Evolutionary conservation across 2,329 filamentous ascomycete species (phyloP).

Genomic region (Fusarium sp.): DNA sequence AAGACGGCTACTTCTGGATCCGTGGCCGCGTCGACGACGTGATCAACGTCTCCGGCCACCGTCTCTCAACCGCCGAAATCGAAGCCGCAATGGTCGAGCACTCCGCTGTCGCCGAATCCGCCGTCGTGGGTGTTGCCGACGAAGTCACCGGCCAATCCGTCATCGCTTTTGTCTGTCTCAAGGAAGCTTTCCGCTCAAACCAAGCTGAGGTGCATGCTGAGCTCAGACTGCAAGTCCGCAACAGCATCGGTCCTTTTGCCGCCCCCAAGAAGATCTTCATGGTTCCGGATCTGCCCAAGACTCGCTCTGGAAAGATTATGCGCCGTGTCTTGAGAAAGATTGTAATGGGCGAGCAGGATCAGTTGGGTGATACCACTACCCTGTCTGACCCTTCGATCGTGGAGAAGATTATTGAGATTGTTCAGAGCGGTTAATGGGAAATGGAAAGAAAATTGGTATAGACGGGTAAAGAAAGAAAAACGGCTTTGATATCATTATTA

Average conservation of each 20-base stretch:
- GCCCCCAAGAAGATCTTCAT: slow-evolving; percentile 89
- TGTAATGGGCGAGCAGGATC: slow-evolving; percentile 90
- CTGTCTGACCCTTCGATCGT: slow-evolving; percentile 89
- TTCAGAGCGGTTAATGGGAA: slow-evolving; percentile 12
- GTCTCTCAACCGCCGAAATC: slow-evolving; percentile 95
- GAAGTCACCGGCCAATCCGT: slow-evolving; percentile 94
- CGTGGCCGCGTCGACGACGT: slow-evolving; percentile 95
- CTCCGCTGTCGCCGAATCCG: slow-evolving; percentile 84
- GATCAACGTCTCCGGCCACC: slow-evolving; percentile 93
- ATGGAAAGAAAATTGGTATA: neutral
- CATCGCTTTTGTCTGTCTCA: slow-evolving; percentile 90
- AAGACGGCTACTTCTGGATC: slow-evolving; percentile 98
- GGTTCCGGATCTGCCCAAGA: slow-evolving; percentile 92
- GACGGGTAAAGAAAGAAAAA: neutral
- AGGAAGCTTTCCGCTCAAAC: slow-evolving; percentile 58
- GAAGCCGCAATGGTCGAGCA: slow-evolving; percentile 94
- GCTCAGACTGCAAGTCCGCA: slow-evolving; percentile 87
- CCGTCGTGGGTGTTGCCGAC: slow-evolving; percentile 88
- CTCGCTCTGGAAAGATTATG: slow-evolving; percentile 96
- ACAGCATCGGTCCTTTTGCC: slow-evolving; percentile 93
- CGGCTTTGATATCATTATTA: neutral
- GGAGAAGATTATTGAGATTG: slow-evolving; percentile 77
- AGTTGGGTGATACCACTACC: slow-evolving; percentile 88
- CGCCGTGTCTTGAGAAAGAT: slow-evolving; percentile 93
- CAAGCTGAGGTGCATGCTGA: slow-evolving; percentile 83